Conservation (phyloP, 2,329 filamentous ascomycete species). For the Fusarium avenaceum region DNA sequence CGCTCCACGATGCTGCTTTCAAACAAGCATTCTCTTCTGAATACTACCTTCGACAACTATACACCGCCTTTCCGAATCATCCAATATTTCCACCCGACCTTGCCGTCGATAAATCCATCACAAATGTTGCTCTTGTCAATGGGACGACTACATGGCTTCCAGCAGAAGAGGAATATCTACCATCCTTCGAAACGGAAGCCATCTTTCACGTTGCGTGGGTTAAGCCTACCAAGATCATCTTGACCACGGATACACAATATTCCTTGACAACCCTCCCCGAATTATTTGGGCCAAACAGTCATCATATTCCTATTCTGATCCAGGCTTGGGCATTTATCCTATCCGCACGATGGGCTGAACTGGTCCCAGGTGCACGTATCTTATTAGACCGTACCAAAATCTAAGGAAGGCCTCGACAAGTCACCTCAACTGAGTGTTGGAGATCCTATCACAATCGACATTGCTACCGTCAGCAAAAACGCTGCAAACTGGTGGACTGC, state of each 20-base stretch:
- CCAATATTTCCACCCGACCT: constrained; percentile 17
- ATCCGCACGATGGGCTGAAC: constrained; percentile 17
- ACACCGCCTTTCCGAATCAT: constrained; percentile 13
- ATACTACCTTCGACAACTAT: constrained; percentile 7
- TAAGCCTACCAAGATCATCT: constrained; percentile 5
- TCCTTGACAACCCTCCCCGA: background rate
- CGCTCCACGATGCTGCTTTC: background rate
- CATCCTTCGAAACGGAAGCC: constrained; percentile 18
- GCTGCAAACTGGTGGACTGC: constrained; percentile 51
- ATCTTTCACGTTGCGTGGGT: constrained; percentile 13
- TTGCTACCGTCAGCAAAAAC: constrained; percentile 46
- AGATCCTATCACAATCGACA: constrained; percentile 17
- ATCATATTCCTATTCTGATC: constrained; percentile 23
- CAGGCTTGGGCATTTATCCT: constrained; percentile 19
- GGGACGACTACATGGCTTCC: constrained; percentile 21
- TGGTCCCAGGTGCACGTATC: constrained; percentile 10
- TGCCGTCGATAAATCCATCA: constrained; percentile 1
- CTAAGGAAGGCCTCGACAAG: background rate
- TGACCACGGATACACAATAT: constrained; percentile 8
- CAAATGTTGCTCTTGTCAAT: constrained; percentile 3
- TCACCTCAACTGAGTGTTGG: background rate
- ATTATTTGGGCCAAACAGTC: constrained; percentile 7
- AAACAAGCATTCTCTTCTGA: background rate
- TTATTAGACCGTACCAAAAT: background rate
- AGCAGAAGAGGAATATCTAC: constrained; percentile 1